A percentile compares a stretch with the other conserved stretches of the same genome.
phyloP scores from a whole-genome alignment of 2,329 filamentous ascomycete genomes.

The Exophiala sideris region DNA sequence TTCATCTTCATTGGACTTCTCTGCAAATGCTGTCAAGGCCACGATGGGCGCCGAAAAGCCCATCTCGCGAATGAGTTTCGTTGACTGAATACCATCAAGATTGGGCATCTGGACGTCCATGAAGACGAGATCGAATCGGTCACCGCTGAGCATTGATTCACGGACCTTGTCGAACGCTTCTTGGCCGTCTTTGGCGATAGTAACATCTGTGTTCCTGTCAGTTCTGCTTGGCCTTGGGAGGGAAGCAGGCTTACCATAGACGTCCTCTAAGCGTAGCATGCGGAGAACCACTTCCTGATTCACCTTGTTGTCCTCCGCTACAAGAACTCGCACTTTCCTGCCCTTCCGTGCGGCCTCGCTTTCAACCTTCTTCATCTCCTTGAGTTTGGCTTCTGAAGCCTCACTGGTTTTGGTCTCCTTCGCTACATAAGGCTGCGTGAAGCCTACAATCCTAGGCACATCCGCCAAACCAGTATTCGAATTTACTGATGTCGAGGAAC shows the following conservation, averaged over 20 bases:
- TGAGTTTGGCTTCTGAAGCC: constrained; percentile 59
- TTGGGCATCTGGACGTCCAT: constrained; percentile 98
- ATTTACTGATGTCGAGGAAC: constrained; percentile 16
- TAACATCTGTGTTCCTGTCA: constrained; percentile 67
- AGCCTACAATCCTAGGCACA: constrained; percentile 28
- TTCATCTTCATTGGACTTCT: constrained; percentile 83
- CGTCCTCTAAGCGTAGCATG: constrained; percentile 54
- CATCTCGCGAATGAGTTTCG: constrained; percentile 76
- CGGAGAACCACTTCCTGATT: constrained; percentile 62
- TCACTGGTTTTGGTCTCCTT: constrained; percentile 35
- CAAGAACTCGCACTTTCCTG: constrained; percentile 72
- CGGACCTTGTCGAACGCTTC: constrained; percentile 86
- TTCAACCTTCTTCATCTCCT: constrained; percentile 63
- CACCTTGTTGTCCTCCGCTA: constrained; percentile 74
- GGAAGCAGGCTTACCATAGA: constrained; percentile 38
- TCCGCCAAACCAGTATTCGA: constrained; percentile 16
- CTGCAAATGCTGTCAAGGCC: constrained; percentile 82
- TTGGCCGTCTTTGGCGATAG: constrained; percentile 79
- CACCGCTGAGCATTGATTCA: constrained; percentile 69
- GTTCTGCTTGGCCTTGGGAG: constrained; percentile 39
- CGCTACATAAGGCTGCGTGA: constrained; percentile 34
- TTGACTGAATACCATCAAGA: constrained; percentile 82
- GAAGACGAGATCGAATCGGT: constrained; percentile 81
- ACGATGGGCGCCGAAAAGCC: constrained; percentile 87
- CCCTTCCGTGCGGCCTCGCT: constrained; percentile 55